Evolutionary conservation across 2,329 filamentous ascomycete species (phyloP), one percentile per base, ranked within the genome.

Genomic region (Thermoascus crustaceus): DNA sequence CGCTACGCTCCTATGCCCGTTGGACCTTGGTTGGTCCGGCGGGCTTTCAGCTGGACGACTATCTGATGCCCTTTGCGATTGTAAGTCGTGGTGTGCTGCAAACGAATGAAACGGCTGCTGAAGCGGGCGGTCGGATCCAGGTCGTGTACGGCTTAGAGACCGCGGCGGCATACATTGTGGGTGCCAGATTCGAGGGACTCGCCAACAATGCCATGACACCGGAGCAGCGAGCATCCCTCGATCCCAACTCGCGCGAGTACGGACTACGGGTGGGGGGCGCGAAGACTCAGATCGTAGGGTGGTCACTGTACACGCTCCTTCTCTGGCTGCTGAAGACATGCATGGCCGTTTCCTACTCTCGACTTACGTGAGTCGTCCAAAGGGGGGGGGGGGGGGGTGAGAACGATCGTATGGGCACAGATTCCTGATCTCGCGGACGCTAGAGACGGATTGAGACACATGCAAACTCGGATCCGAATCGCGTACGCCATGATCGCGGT

Each of bases 141-240:
- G 46, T 70, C 7, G 60, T 75, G 19, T 76, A 76, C 37, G 60
- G 63, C 1, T 51, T 68, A 3, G 69, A 76, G 49, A 68, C 71
- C 0, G 61, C 55, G 10, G 58, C 71, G 8, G 68, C 65, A 13
- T 71, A 74, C 41, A 62, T 60, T 14, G 67, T 74, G 10, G 68
- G 68, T 11, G 64, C 66, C 7, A 58, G 56, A 38, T 71, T 63
- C 32, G 55, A 61, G 29, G 73, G 73, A 0, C 56, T 77, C 2
- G 71, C 74, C 13, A 77, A 78, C 43, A 75, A 75, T 44, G 55
- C 64, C 37, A 76, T 79, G 71, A 71, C 73, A 2, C 57, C 68
- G 9, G 63, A 61, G 13, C 52, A 74, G 41, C 67, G 76, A 5
- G 52, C 46, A 4, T 52, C 59, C 0, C 55, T 79, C 8, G 57